These are phyloP conservation scores for Davidsoniella neocaledoniae DNA, from an alignment of 2,329 filamentous ascomycete species.

Conservation along the genomic window DNA sequence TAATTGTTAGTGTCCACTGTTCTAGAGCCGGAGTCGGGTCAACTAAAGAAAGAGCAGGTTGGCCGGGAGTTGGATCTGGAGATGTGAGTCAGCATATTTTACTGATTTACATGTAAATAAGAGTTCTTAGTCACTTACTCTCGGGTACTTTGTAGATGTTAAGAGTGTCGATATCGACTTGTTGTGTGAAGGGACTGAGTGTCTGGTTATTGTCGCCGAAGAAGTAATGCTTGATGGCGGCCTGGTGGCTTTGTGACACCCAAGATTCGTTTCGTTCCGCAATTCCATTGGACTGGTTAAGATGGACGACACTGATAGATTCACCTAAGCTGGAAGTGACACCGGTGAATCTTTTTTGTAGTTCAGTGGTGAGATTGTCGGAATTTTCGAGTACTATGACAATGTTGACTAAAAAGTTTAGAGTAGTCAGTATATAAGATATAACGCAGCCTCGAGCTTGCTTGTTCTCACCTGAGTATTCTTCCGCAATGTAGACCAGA, in stretches of 20 bases:
- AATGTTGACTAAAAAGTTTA: constrained; percentile 43
- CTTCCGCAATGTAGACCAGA: constrained; percentile 55
- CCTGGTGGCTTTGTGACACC: constrained; percentile 56
- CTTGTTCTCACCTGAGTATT: constrained; percentile 30
- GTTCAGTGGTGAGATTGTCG: constrained; percentile 49
- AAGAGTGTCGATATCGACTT: constrained; percentile 59
- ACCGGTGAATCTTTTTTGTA: constrained; percentile 49
- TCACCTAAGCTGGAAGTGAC: constrained; percentile 44
- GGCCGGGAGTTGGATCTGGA: constrained; percentile 19
- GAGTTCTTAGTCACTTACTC: constrained; percentile 24
- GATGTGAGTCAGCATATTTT: constrained; percentile 11
- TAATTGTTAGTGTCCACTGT: constrained; percentile 71
- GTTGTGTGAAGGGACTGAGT: constrained; percentile 74
- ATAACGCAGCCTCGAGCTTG: too few relatives aligned
- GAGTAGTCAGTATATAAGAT: not conserved
- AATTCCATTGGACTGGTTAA: constrained; percentile 76
- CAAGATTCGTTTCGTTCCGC: constrained; percentile 59
- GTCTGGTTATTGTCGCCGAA: constrained; percentile 66
- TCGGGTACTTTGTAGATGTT: constrained; percentile 55
- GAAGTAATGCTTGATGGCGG: constrained; percentile 80
- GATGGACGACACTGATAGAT: constrained; percentile 53
- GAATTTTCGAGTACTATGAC: constrained; percentile 72
- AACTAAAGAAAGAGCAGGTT: constrained; percentile 40
- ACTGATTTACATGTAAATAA: not conserved
- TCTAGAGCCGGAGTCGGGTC: constrained; percentile 52